These are phyloP conservation scores for Lithocarpus polystachyus DNA, from an alignment of 306 rosid genomes.

Conservation along the genomic window DNA sequence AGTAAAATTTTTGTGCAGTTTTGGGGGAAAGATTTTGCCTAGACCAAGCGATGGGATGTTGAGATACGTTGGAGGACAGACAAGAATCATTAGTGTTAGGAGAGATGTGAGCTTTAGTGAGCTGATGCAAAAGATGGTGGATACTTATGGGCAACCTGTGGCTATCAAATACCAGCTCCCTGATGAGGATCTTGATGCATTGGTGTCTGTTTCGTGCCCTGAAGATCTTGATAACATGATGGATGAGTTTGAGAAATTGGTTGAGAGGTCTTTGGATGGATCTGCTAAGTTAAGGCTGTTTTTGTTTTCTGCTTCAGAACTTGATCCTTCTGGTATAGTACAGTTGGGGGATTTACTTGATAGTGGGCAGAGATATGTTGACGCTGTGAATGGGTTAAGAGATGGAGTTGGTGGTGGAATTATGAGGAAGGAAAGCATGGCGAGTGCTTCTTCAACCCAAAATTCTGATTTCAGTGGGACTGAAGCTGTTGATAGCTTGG, in stretches of 20 bases:
- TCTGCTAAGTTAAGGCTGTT: constrained; percentile 78
- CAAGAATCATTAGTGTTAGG: constrained; percentile 73
- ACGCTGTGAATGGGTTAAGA: constrained; percentile 72
- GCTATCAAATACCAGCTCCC: constrained; percentile 89
- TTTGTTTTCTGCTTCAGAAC: constrained; percentile 64
- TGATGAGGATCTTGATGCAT: constrained; percentile 87
- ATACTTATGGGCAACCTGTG: constrained; percentile 67
- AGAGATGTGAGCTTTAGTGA: constrained; percentile 63
- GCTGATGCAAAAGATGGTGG: constrained; percentile 65
- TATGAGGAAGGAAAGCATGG: constrained; percentile 55
- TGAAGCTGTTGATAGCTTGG: constrained; percentile 46
- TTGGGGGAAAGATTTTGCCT: constrained; percentile 81
- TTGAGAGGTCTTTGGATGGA: constrained; percentile 70
- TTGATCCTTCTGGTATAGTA: constrained; percentile 41
- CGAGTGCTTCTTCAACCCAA: constrained; percentile 75
- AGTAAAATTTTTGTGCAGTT: constrained; percentile 82
- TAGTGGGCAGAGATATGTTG: constrained; percentile 69
- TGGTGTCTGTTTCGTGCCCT: constrained; percentile 73
- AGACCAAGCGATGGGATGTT: constrained; percentile 84
- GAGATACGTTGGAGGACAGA: constrained; percentile 96
- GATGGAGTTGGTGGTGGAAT: constrained; percentile 44
- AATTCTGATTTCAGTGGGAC: constrained; percentile 73
- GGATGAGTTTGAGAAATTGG: constrained; percentile 82
- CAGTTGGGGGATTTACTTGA: constrained; percentile 51
- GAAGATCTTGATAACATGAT: constrained; percentile 93